These are phyloP conservation scores for Trichosporon sp. DNA, from an alignment of 1,284 basidiomycete species.

Conservation along the genomic window DNA sequence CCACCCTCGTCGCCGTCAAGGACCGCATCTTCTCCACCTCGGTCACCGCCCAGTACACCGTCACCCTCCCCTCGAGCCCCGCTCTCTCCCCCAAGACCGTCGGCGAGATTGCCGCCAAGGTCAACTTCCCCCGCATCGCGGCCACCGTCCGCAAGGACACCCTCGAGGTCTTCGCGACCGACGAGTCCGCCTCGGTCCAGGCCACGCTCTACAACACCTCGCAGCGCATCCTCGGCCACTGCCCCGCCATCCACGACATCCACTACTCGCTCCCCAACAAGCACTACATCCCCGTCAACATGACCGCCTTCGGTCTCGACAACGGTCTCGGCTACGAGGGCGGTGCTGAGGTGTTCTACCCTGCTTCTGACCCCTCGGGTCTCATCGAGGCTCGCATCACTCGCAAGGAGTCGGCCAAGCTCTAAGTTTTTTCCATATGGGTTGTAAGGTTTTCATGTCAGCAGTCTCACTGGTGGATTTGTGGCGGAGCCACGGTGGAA, in stretches of 20 bases:
- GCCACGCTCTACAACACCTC: slow-evolving; percentile 89
- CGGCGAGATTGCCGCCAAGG: slow-evolving; percentile 54
- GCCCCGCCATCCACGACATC: slow-evolving; percentile 59
- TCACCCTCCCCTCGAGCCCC: slow-evolving; percentile 52
- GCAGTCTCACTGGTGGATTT: neutral
- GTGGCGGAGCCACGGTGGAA: neutral
- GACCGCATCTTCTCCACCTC: slow-evolving; percentile 87
- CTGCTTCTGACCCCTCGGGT: slow-evolving; percentile 62
- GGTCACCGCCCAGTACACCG: slow-evolving; percentile 65
- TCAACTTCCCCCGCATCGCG: slow-evolving; percentile 57
- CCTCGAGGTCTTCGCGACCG: slow-evolving; percentile 73
- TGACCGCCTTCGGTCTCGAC: slow-evolving; percentile 44
- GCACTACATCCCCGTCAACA: slow-evolving; percentile 64
- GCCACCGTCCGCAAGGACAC: slow-evolving; percentile 61
- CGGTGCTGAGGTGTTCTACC: slow-evolving; percentile 74
- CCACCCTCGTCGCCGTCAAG: slow-evolving; percentile 58
- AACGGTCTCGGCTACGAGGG: slow-evolving; percentile 56
- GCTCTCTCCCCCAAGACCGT: slow-evolving; percentile 51
- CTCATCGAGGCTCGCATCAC: slow-evolving; percentile 51
- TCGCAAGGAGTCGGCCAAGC: slow-evolving; percentile 35
- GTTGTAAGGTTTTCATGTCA: slow-evolving; percentile 1
- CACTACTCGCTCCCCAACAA: slow-evolving; percentile 85
- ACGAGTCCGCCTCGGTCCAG: slow-evolving; percentile 89
- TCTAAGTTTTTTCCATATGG: slow-evolving; percentile 2
- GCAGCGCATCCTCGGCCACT: slow-evolving; percentile 63